A percentile compares a stretch with the other conserved stretches of the same genome.
phyloP scores from a whole-genome alignment of 345 rosid species.

The Salix udensis region DNA sequence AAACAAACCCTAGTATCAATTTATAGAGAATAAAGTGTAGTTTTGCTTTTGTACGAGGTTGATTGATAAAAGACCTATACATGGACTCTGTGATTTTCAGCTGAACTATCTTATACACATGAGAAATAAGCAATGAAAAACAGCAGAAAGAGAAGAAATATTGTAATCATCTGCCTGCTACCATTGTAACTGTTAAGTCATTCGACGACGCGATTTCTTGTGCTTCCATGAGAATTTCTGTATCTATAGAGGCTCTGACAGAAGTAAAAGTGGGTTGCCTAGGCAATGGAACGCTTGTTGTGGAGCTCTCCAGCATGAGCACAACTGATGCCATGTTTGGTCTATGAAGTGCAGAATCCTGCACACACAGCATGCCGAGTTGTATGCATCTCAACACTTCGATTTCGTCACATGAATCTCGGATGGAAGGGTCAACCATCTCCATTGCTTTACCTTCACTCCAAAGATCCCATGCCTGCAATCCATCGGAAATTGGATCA shows the following conservation, averaged over 20 bases:
- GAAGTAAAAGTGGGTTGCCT: slow-evolving; percentile 30
- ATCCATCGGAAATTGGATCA: neutral
- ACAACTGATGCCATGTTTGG: slow-evolving; percentile 16
- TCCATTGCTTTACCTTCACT: neutral
- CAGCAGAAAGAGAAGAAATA: neutral
- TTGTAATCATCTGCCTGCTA: slow-evolving; percentile 44
- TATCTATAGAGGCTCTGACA: slow-evolving; percentile 39
- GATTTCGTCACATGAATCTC: neutral
- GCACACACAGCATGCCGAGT: slow-evolving; percentile 27
- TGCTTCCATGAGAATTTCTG: slow-evolving; percentile 25
- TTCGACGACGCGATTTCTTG: slow-evolving; percentile 52
- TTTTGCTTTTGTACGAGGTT: neutral
- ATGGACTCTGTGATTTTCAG: neutral
- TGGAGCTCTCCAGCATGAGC: neutral
- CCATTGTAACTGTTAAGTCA: slow-evolving; percentile 48
- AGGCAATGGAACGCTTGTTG: neutral
- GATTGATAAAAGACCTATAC: neutral
- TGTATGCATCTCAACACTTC: slow-evolving; percentile 21
- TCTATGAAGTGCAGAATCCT: slow-evolving; percentile 23
- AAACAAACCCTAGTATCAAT: neutral
- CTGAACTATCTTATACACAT: neutral
- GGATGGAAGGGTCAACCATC: neutral
- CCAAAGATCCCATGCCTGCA: neutral
- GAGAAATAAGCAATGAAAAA: neutral
- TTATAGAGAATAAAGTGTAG: neutral